Percentiles rank a stretch among this genome's conserved stretches.
Conservation (phyloP, 179 eudicot genomes). For the Pouteria campechiana region DNA sequence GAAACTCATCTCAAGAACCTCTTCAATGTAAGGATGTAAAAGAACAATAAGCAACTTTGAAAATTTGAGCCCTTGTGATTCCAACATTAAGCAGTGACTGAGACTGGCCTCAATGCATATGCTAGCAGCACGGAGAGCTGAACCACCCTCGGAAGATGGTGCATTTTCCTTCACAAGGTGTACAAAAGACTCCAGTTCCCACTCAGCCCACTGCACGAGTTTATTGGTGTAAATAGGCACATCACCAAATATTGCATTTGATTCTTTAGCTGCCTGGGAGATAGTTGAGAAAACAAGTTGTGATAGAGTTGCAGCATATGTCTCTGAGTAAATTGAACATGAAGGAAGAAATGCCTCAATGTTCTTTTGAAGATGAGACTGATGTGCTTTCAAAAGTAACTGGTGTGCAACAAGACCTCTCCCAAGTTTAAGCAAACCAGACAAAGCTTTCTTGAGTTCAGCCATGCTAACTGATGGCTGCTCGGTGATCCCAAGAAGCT, state of each 20-base stretch:
- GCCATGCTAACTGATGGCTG: slow-evolving; percentile 44
- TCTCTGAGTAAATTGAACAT: slow-evolving; percentile 68
- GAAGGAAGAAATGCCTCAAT: slow-evolving; percentile 59
- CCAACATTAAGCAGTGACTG: slow-evolving; percentile 59
- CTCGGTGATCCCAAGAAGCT: slow-evolving; percentile 46
- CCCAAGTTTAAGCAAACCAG: slow-evolving; percentile 64
- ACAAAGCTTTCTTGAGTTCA: slow-evolving; percentile 61
- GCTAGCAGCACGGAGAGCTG: slow-evolving; percentile 78
- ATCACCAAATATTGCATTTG: slow-evolving; percentile 66
- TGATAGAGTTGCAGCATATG: slow-evolving; percentile 75
- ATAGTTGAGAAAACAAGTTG: slow-evolving; percentile 70
- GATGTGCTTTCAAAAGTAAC: slow-evolving; percentile 57
- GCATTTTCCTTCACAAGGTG: slow-evolving; percentile 83
- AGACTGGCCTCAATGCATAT: slow-evolving; percentile 81
- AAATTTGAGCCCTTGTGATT: slow-evolving; percentile 65
- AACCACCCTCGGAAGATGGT: slow-evolving; percentile 63
- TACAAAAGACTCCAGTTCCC: slow-evolving; percentile 72
- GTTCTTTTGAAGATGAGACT: slow-evolving; percentile 55
- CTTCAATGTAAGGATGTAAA: slow-evolving; percentile 74
- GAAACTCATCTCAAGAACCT: slow-evolving; percentile 83
- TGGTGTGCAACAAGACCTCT: slow-evolving; percentile 83
- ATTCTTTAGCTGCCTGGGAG: slow-evolving; percentile 56
- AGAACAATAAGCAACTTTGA: slow-evolving; percentile 84
- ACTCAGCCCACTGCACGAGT: slow-evolving; percentile 92
- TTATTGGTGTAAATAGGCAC: slow-evolving; percentile 59